These are phyloP conservation scores for Schwanniomyces vanrijiae DNA, from an alignment of 805 yeast species.

Conservation along the genomic window DNA sequence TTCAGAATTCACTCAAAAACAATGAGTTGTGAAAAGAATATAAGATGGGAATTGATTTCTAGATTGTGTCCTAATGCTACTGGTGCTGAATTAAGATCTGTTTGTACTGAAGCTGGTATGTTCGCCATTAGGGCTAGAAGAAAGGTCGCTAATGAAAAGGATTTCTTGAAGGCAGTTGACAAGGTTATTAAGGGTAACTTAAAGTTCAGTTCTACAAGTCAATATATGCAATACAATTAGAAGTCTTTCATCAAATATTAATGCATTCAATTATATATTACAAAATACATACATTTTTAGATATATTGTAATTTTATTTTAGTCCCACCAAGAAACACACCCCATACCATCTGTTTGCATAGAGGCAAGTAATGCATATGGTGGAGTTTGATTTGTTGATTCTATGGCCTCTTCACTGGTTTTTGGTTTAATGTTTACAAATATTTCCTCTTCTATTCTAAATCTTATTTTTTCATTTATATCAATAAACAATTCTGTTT, in stretches of 20 bases:
- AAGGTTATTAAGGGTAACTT: slow-evolving; percentile 98
- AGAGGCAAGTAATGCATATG: slow-evolving; percentile 83
- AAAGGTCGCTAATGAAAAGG: slow-evolving; percentile 97
- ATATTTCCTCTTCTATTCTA: slow-evolving; percentile 85
- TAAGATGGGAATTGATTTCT: slow-evolving; percentile 97
- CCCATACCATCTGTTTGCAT: slow-evolving; percentile 98
- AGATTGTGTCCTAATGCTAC: slow-evolving; percentile 97
- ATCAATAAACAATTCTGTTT: slow-evolving; percentile 78
- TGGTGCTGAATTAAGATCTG: slow-evolving; percentile 98
- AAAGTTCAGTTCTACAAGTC: slow-evolving; percentile 95
- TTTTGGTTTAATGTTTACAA: slow-evolving; percentile 79
- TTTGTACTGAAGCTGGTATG: slow-evolving; percentile 99
- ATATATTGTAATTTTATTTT: slow-evolving; percentile 7
- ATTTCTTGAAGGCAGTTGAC: slow-evolving; percentile 95
- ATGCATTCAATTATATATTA: slow-evolving; percentile 2
- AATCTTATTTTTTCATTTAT: slow-evolving; percentile 88
- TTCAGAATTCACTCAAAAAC: slow-evolving; percentile 96
- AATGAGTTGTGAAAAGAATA: slow-evolving; percentile 96
- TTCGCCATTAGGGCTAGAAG: slow-evolving; percentile 98
- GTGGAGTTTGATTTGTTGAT: slow-evolving; percentile 54
- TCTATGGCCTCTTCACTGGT: slow-evolving; percentile 58
- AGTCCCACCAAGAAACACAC: slow-evolving; percentile 95
- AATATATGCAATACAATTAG: slow-evolving; percentile 97
- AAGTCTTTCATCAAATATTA: slow-evolving; percentile 2
- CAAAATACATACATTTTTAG: slow-evolving; percentile 2